These are phyloP conservation scores for Phytophthora hybrid DNA, from an alignment of 352 stramenopile genomes.

Conservation along the genomic window DNA sequence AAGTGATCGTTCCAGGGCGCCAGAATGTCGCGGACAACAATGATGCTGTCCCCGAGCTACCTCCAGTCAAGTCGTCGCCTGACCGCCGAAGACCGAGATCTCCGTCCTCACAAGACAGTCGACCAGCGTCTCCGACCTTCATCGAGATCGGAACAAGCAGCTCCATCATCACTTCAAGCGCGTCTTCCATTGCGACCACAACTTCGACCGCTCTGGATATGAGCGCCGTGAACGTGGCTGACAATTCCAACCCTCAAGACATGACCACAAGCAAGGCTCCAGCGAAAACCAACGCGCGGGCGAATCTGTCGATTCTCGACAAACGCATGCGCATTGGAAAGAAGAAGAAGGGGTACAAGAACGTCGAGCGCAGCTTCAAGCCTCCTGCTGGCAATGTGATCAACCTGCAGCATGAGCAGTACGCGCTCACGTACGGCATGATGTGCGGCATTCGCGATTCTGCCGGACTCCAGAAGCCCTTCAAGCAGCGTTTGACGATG, in stretches of 20 bases:
- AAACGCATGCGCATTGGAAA: slow-evolving; percentile 68
- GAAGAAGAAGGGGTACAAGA: slow-evolving; percentile 62
- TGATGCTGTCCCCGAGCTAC: slow-evolving; percentile 12
- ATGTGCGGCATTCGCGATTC: slow-evolving; percentile 98
- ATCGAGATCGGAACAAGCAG: slow-evolving; percentile 37
- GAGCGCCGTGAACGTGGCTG: slow-evolving; percentile 3
- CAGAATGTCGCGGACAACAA: slow-evolving; percentile 1
- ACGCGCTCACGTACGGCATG: slow-evolving; percentile 98
- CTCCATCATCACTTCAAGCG: slow-evolving; percentile 31
- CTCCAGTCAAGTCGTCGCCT: slow-evolving; percentile 15
- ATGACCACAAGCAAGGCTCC: slow-evolving; percentile 48
- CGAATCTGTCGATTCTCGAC: slow-evolving; percentile 61
- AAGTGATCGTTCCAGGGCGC: slow-evolving; percentile 18
- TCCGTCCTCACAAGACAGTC: slow-evolving; percentile 30
- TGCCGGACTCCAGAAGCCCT: slow-evolving; percentile 86
- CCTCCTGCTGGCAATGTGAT: slow-evolving; percentile 80
- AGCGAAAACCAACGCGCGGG: slow-evolving; percentile 54
- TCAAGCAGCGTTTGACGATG: slow-evolving; percentile 88
- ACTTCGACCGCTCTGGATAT: slow-evolving; percentile 20
- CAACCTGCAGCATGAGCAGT: slow-evolving; percentile 94
- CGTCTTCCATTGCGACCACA: slow-evolving; percentile 13
- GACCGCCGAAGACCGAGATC: slow-evolving; percentile 18
- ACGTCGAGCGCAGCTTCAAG: slow-evolving; percentile 66
- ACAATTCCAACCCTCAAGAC: slow-evolving; percentile 19
- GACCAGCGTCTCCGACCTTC: slow-evolving; percentile 26